These are phyloP conservation scores for Megacollybia platyphylla DNA, from an alignment of 1,284 basidiomycete genomes.

Conservation along the genomic window DNA sequence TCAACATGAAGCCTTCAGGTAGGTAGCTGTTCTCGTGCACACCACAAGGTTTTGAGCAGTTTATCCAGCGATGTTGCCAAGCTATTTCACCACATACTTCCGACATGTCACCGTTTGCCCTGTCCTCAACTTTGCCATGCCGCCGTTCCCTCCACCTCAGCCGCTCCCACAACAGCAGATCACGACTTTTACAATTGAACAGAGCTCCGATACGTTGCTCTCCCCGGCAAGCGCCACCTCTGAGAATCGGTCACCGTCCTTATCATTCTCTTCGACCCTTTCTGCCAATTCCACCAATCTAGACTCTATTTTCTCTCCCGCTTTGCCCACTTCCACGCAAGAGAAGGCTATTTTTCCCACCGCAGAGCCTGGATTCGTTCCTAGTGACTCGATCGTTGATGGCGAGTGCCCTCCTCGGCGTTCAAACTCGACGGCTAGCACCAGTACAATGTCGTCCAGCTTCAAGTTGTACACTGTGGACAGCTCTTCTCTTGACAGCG, in stretches of 20 bases:
- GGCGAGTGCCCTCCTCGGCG: not conserved
- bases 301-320: not conserved
- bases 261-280: slow-evolving; percentile 11
- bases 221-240: slow-evolving; percentile 16
- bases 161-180: slow-evolving; percentile 33
- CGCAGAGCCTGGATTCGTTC: not conserved
- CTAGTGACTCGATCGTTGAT: not conserved
- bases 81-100: slow-evolving; percentile 62
- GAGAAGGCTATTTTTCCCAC: not conserved
- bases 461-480: slow-evolving; percentile 18
- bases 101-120: slow-evolving; percentile 50
- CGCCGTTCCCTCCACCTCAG: slow-evolving; percentile 52
- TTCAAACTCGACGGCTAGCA: not conserved
- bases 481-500: slow-evolving; percentile 20
- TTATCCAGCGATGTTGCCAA: slow-evolving; percentile 46
- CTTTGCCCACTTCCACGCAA: not conserved
- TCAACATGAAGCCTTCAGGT: slow-evolving; percentile 54
- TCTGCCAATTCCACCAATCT: not conserved
- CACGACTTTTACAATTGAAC: slow-evolving; percentile 16
- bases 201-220: slow-evolving; percentile 14
- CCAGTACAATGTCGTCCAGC: not conserved
- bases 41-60: not conserved
- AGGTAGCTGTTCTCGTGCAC: slow-evolving; percentile 9
- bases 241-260: slow-evolving; percentile 13
- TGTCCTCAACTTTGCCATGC: slow-evolving; percentile 52